Evolutionary conservation across 2,329 filamentous ascomycete species (phyloP).

Genomic region (Penicillium sp.): DNA sequence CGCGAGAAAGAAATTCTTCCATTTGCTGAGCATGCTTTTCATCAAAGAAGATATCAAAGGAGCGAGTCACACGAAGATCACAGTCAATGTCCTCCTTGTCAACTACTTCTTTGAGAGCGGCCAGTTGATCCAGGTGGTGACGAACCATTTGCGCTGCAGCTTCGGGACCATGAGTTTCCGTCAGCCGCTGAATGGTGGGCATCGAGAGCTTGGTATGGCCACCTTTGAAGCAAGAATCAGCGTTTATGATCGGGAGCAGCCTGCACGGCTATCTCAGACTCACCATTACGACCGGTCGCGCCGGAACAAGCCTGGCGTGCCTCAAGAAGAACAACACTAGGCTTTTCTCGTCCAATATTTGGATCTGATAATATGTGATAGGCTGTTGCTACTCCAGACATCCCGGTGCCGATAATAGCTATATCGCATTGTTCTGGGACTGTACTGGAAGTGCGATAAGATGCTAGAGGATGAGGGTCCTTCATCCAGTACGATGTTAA

Average conservation of each 20-base stretch:
- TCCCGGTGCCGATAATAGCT: neutral
- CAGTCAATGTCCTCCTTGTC: slow-evolving; percentile 45
- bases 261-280: neutral
- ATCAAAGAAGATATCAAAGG: slow-evolving; percentile 42
- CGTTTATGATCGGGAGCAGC: neutral
- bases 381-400: neutral
- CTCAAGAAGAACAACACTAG: slow-evolving; percentile 37
- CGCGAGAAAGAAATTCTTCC: neutral
- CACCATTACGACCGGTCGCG: slow-evolving; percentile 45
- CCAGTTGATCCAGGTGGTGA: slow-evolving; percentile 43
- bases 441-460: neutral
- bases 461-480: neutral
- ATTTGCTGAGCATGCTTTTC: slow-evolving; percentile 16
- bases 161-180: slow-evolving; percentile 32
- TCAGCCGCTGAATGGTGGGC: slow-evolving; percentile 31
- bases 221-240: neutral
- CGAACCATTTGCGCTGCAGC: slow-evolving; percentile 38
- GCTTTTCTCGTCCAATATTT: neutral
- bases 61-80: slow-evolving; percentile 41
- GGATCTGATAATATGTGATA: neutral
- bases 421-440: neutral
- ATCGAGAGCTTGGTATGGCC: neutral
- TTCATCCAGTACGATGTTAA: neutral
- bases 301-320: slow-evolving; percentile 42
- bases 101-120: slow-evolving; percentile 39